A percentile compares a stretch with the other conserved stretches of the same genome.
These are phyloP conservation scores for Trypanosoma rangeli DNA, from an alignment of 208 protist genomes.

Conservation along the genomic window DNA sequence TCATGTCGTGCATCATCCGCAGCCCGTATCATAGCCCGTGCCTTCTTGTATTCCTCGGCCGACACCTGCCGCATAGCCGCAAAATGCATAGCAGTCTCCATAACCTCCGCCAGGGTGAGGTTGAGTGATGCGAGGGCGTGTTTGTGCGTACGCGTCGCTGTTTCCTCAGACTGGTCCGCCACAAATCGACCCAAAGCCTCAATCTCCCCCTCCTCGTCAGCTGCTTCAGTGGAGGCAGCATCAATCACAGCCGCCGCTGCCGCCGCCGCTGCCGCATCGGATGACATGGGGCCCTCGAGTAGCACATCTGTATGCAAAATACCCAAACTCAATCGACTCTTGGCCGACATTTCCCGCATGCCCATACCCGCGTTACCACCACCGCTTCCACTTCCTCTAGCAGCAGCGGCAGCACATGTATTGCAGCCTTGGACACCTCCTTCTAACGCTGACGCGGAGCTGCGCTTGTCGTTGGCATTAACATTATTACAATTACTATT, in stretches of 20 bases:
- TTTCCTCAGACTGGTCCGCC: constrained; percentile 37
- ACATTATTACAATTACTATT: neutral
- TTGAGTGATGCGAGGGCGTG: constrained; percentile 59
- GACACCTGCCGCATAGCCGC: constrained; percentile 42
- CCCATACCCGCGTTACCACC: neutral
- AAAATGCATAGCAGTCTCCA: constrained; percentile 78
- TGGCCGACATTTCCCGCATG: neutral
- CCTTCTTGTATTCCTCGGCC: constrained; percentile 42
- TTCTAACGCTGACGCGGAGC: neutral
- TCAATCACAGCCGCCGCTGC: neutral
- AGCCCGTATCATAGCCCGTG: constrained; percentile 59
- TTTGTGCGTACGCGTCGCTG: constrained; percentile 57
- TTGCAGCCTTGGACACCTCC: neutral
- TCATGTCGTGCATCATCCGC: constrained; percentile 72
- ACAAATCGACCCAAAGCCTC: constrained; percentile 39
- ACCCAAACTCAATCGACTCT: constrained; percentile 24
- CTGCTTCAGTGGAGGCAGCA: neutral
- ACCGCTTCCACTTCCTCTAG: neutral
- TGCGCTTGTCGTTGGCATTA: neutral
- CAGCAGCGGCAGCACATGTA: neutral
- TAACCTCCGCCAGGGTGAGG: constrained; percentile 59
- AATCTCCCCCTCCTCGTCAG: constrained; percentile 28
- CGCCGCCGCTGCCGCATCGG: neutral
- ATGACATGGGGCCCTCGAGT: constrained; percentile 12
- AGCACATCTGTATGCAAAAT: constrained; percentile 15